phyloP scores from a whole-genome alignment of 352 stramenopile genomes.

The Phytophthora sansomeana region DNA sequence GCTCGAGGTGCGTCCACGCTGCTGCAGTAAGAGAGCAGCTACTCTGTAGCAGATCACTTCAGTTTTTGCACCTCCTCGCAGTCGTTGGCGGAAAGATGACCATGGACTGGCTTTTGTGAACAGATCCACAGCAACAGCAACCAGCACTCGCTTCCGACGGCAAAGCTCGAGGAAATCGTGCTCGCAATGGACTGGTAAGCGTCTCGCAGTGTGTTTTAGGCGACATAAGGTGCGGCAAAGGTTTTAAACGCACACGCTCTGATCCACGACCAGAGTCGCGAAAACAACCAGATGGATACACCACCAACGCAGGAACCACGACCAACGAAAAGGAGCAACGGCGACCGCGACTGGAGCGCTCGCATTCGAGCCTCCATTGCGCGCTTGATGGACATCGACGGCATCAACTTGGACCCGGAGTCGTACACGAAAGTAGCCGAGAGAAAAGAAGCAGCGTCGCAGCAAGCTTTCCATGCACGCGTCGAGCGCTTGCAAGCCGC shows the following conservation, averaged over 20 bases:
- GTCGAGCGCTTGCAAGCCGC: slow-evolving; percentile 29
- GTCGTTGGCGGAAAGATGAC: slow-evolving; percentile 7
- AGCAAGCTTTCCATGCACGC: slow-evolving; percentile 44
- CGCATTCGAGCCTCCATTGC: slow-evolving; percentile 37
- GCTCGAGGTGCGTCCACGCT: slow-evolving; percentile 27
- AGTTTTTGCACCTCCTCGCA: background rate
- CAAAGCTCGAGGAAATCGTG: slow-evolving; percentile 6
- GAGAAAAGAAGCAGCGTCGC: slow-evolving; percentile 25
- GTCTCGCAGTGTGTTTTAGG: background rate
- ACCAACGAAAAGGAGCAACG: background rate
- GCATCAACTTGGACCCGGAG: slow-evolving; percentile 23
- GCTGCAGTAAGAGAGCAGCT: background rate
- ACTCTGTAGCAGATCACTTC: background rate
- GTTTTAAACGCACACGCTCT: slow-evolving; percentile 9
- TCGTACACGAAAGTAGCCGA: slow-evolving; percentile 42
- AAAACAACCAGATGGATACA: background rate
- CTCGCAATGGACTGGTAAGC: slow-evolving; percentile 11
- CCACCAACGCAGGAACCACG: background rate
- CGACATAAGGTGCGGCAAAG: background rate
- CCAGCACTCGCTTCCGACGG: background rate
- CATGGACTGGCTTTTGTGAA: slow-evolving; percentile 12
- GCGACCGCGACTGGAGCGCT: slow-evolving; percentile 28
- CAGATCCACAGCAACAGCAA: background rate
- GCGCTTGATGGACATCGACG: slow-evolving; percentile 42
- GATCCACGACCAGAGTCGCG: background rate